Evolutionary conservation across 768 basidiomycete species (phyloP).

Genomic region (Rhodocollybia butyracea): DNA sequence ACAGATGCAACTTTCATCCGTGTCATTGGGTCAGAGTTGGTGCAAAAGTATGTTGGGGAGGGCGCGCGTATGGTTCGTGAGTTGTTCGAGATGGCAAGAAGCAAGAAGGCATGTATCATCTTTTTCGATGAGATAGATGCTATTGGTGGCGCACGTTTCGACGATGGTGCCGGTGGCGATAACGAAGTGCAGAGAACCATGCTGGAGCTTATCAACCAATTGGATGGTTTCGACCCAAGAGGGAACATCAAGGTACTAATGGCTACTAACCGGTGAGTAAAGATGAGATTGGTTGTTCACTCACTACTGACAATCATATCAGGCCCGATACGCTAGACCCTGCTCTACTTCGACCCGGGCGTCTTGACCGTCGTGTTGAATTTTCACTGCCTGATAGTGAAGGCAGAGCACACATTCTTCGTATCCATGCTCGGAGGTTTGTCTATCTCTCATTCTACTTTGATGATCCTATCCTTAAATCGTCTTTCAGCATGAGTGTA

Average conservation of each 20-base stretch:
- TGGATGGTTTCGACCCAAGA: constrained; percentile 97
- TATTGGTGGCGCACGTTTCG: constrained; percentile 96
- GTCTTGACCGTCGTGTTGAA: constrained; percentile 95
- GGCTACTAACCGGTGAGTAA: constrained; percentile 89
- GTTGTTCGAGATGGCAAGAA: constrained; percentile 97
- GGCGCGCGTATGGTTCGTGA: constrained; percentile 99
- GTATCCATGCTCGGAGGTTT: constrained; percentile 94
- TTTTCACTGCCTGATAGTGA: constrained; percentile 94
- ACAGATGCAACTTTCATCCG: constrained; percentile 99
- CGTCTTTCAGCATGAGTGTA: constrained; percentile 78
- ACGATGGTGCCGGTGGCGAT: constrained; percentile 98
- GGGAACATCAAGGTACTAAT: constrained; percentile 99
- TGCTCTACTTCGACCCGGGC: constrained; percentile 91
- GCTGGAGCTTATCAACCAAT: constrained; percentile 97
- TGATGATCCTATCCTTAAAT: constrained; percentile 4
- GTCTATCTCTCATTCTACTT: constrained; percentile 3
- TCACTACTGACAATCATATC: background rate
- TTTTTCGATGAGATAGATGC: constrained; percentile 99
- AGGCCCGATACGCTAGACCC: constrained; percentile 99
- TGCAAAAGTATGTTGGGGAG: constrained; percentile 99
- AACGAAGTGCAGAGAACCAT: constrained; percentile 99
- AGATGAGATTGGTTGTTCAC: background rate
- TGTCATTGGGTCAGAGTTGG: constrained; percentile 97
- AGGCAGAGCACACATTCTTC: constrained; percentile 93
- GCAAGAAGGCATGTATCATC: constrained; percentile 99